Evolutionary conservation across 805 yeast species (phyloP), one percentile per base, ranked within the genome.

Genomic region (Starmera dryadoides): DNA sequence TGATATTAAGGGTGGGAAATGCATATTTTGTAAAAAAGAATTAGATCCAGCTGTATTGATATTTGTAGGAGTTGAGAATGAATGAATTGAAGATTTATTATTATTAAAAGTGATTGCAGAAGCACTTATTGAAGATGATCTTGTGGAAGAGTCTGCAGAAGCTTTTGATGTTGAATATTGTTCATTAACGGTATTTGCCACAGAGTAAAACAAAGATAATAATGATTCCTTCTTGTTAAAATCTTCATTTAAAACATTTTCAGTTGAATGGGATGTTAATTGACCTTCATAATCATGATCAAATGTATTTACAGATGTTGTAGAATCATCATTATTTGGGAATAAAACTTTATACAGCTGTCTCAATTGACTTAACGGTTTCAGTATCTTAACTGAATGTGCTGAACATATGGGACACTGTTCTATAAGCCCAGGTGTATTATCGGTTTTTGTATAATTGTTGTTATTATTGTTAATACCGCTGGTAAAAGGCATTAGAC

Each of bases 171-270:
- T 5, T 8, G 28, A 22, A 11, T 23, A 30, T 34, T 35, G 35
- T 21, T 36, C 37, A 25, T 47, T 40, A 15, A 45, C 25, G 16
- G 33, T 28, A 30, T 47, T 50, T 4, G 65, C 64, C 17, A 62
- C 49, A 9, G 55, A 45, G 38, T 61, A 63, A 39, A 63, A 63
- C 20, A 63, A 39, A 3, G 64, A 57, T 31, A 62, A 37, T 15
- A 62, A 44, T 0, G 58, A 45, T 22, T 60, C 58, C 32, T 55
- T 58, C 31, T 51, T 55, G 9, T 38, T 32, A 7, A 12, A n/a
- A 11, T 17, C 32, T 30, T 30, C 32, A 25, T 25, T n/a, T 11
- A 25, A n/a, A 25, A 25, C 12, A n/a, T 25, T 4, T 4, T 25
- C 28, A n/a, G n/a, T 28, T 10, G 15, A 10, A 28, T 28, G 15